Percentiles rank a stretch among this genome's conserved stretches.
These are phyloP conservation scores for Acanthamoeba triangularis DNA, from an alignment of 208 protist species.

Conservation along the genomic window DNA sequence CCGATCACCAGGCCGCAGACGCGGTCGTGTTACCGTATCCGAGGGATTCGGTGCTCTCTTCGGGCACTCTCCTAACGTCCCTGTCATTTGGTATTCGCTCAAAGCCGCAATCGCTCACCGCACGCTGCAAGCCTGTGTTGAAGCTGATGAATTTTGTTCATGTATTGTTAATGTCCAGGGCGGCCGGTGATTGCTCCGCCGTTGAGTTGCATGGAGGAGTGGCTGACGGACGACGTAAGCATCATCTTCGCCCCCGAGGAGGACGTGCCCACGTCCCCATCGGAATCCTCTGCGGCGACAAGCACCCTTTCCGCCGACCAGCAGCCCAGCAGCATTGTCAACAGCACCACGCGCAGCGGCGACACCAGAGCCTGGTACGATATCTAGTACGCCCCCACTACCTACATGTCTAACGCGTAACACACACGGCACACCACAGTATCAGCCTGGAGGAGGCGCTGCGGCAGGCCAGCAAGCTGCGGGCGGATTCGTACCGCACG, in stretches of 20 bases:
- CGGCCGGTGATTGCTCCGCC: constrained; percentile 16
- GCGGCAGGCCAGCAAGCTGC: constrained; percentile 10
- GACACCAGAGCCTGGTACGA: too few species aligned
- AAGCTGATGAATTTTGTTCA: too few species aligned
- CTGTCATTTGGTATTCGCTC: neutral
- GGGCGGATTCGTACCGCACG: neutral
- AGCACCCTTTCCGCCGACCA: neutral
- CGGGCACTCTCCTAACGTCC: constrained; percentile 4
- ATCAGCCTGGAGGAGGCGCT: constrained; percentile 13
- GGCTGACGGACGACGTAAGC: constrained; percentile 7
- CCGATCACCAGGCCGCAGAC: neutral
- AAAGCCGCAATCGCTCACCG: neutral
- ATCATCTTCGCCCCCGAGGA: constrained; percentile 24
- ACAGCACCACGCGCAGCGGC: too few species aligned
- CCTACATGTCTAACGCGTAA: neutral
- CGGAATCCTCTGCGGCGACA: neutral
- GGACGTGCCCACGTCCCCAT: neutral
- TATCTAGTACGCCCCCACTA: too few species aligned
- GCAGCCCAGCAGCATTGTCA: neutral
- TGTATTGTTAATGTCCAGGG: neutral
- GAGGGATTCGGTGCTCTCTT: neutral
- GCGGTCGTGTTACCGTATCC: neutral
- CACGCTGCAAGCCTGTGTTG: neutral
- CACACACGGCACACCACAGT: neutral
- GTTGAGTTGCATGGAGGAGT: constrained; percentile 17